A percentile compares a stretch with the other conserved stretches of the same genome.
phyloP scores from a whole-genome alignment of 495 filamentous ascomycete genomes.

The Penicillium atrosanguineum region DNA sequence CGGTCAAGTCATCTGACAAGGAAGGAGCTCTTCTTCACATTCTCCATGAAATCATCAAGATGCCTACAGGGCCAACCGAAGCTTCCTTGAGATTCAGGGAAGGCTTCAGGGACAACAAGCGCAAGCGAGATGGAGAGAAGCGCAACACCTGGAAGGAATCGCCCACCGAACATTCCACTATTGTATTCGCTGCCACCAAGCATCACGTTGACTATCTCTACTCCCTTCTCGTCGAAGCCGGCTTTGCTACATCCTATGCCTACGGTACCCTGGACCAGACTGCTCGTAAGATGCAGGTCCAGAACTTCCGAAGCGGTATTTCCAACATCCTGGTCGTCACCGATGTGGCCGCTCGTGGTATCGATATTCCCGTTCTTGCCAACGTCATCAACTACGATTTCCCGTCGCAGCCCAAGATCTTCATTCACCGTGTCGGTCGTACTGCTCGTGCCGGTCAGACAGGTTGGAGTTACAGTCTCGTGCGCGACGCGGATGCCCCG shows the following conservation, averaged over 20 bases:
- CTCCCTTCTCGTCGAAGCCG: conserved; percentile 65
- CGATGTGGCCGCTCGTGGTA: conserved; percentile 93
- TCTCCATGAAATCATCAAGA: conserved; percentile 86
- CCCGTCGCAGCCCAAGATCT: conserved; percentile 93
- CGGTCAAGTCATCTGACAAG: conserved; percentile 86
- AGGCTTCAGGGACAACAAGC: conserved; percentile 57
- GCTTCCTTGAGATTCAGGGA: conserved; percentile 37
- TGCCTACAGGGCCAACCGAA: conserved; percentile 74
- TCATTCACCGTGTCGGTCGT: conserved; percentile 92
- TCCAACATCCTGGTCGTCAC: conserved; percentile 95
- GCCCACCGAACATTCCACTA: conserved; percentile 71
- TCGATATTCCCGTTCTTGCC: conserved; percentile 93
- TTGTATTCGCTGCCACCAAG: conserved; percentile 91
- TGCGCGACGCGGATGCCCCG: conserved; percentile 78
- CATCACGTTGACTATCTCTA: conserved; percentile 97
- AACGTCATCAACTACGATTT: conserved; percentile 99
- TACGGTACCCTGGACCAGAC: conserved; percentile 94
- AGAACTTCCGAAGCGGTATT: conserved; percentile 77
- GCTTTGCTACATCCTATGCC: conserved; percentile 85
- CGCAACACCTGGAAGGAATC: conserved; percentile 36
- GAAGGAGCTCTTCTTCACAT: conserved; percentile 89
- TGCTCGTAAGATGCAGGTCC: conserved; percentile 84
- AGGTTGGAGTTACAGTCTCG: conserved; percentile 93
- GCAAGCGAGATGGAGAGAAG: conserved; percentile 58
- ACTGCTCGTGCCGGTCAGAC: conserved; percentile 88